Conservation (phyloP, 2,329 filamentous ascomycete genomes). For the Magnaporthales sp. region DNA sequence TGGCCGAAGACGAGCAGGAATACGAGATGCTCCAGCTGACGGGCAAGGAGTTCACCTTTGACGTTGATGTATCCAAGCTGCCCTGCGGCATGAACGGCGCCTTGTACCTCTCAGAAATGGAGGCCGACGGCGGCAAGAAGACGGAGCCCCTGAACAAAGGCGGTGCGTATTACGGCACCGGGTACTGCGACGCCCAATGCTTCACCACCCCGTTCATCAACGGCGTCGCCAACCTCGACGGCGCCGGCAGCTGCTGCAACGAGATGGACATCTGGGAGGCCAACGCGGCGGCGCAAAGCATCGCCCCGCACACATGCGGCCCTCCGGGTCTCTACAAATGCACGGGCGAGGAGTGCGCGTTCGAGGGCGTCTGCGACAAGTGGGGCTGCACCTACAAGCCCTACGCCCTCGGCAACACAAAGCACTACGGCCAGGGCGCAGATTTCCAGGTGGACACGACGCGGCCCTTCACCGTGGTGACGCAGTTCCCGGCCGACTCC, state of each 20-base stretch:
- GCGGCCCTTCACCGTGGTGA: conserved; percentile 24
- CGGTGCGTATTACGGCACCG: conserved; percentile 52
- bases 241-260: conserved; percentile 40
- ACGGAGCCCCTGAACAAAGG: conserved; percentile 43
- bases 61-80: conserved; percentile 52
- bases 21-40: conserved; percentile 50
- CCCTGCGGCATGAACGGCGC: conserved; percentile 57
- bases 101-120: conserved; percentile 49
- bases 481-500: conserved; percentile 28
- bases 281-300: conserved; percentile 33
- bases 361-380: conserved; percentile 32
- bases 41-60: conserved; percentile 52
- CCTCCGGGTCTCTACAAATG: conserved; percentile 33
- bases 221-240: conserved; percentile 33
- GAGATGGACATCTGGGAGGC: conserved; percentile 50
- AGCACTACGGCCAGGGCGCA: conserved; percentile 19
- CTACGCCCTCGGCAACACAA: conserved; percentile 19
- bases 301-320: conserved; percentile 41
- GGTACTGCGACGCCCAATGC: conserved; percentile 57
- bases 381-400: conserved; percentile 27
- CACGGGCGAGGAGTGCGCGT: conserved; percentile 38
- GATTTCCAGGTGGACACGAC: conserved; percentile 33
- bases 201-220: conserved; percentile 40
- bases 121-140: conserved; percentile 49
- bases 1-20: conserved; percentile 38